Evolutionary conservation across 129 eudicot species (phyloP), one percentile per base, ranked within the genome.

Genomic region (Heracleum sosnowskyi): DNA sequence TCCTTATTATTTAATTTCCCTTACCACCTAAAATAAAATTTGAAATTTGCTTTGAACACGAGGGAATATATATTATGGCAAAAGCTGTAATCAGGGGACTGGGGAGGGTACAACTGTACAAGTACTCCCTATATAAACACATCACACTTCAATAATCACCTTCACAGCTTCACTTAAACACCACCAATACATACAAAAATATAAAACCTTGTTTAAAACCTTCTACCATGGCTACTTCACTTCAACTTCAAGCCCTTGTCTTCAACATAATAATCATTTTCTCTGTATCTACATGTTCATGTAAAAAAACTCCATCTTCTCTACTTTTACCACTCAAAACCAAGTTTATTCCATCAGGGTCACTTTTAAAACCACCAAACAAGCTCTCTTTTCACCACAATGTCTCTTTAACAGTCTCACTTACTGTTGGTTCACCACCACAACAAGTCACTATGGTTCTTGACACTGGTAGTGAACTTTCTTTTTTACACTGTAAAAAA

Each of bases 381-480:
- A 90, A 86, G 77, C 92, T 92, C 28, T 82, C 93, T 31, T 92
- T 92, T 63, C 89, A 86, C 73, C 97, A 88, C 83, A 92, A 92
- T 69, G 92, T 92, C 20, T 78, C 96, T 49, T 79, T 92, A 0
- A 90, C 97, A 3, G 88, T 92, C 71, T 80, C 93, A 41, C 90
- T 92, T 81, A 13, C 86, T 62, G 92, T 90, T 41, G 97, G 97
- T 4, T 83, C 96, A 13, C 97, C 97, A 1, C 90, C 97, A 12
- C 96, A 92, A 79, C 82, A 83, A 81, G 96, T 88, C 13, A 86
- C 89, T 79, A 88, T 90, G 92, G 97, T 92, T 39, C 86, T 92
- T 51, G 97, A 90, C 81, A 92, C 96, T 7, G 97, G 97, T 69
- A 92, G 96, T 68, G 96, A 90, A 76, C 92, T 92, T 47, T 85